Evolutionary conservation across 2,329 filamentous ascomycete species (phyloP).

Genomic region (Chrysoporthe puriensis): DNA sequence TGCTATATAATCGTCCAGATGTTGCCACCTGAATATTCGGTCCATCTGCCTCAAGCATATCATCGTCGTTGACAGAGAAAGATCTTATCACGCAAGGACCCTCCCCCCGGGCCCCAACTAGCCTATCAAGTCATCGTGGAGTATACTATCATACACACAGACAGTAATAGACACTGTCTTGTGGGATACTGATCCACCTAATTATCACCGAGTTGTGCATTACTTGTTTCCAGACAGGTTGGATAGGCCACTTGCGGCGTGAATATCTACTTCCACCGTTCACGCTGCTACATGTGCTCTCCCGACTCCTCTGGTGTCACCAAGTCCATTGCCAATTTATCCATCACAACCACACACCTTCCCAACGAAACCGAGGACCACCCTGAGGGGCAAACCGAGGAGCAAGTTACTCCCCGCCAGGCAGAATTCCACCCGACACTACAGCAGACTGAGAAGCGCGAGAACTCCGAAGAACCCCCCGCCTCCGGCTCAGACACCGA

Average conservation of each 20-base stretch:
- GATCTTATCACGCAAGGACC: not conserved
- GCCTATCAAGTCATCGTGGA: constrained; percentile 10
- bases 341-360: constrained; percentile 8
- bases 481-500: constrained; percentile 39
- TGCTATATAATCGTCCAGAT: constrained; percentile 25
- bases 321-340: constrained; percentile 20
- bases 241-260: not conserved
- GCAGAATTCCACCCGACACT: constrained; percentile 1
- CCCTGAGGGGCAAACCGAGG: constrained; percentile 13
- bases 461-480: not conserved
- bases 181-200: constrained; percentile 8
- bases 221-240: constrained; percentile 17
- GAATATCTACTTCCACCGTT: not conserved
- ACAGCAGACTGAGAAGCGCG: not conserved
- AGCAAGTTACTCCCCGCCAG: constrained; percentile 23
- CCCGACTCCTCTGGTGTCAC: constrained; percentile 16
- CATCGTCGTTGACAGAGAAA: constrained; percentile 15
- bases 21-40: constrained; percentile 29
- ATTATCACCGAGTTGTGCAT: not conserved
- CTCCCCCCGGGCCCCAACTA: not conserved
- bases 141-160: not conserved
- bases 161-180: not conserved
- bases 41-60: constrained; percentile 19
- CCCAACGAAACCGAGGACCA: constrained; percentile 3
- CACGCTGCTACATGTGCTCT: constrained; percentile 24